Evolutionary conservation across 495 filamentous ascomycete species (phyloP), one percentile per base, ranked within the genome.

Genomic region (Trypethelium eluteriae): DNA sequence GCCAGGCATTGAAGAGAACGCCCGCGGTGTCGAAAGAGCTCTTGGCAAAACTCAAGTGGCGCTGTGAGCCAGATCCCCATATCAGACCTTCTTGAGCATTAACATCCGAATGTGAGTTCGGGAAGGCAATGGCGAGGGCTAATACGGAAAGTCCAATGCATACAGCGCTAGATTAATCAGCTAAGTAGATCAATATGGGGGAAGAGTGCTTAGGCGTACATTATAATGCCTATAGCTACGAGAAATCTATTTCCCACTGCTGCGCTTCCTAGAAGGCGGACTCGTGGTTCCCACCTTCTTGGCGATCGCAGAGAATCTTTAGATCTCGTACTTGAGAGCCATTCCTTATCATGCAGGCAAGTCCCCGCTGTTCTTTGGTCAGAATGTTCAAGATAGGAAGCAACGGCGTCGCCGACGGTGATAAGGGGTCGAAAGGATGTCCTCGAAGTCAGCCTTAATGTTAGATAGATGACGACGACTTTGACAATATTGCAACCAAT

Each of bases 401-500:
- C 70, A n/a, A 86, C 70, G 9, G 81, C 81, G 71, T 87, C 83
- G 6, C 84, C 84, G 1, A 84, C 59, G 0, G 80, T 85, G 1
- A 83, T 72, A 2, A 86, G 69, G 69, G 0, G 78, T 76, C 4
- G 50, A 34, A 3, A 74, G 67, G 12, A 76, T 73, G 34, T 56
- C 35, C 63, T 67, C 57, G 62, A 64, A 70, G 49, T 53, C 5
- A 53, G 49, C 5, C 5, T 18, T 9, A 74, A 66, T 1, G 75
- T 75, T 38, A 77, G 46, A 11, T 18, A 5, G 73, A 82, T 81
- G 10, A 75, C 74, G 4, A 73, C 10, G 2, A 72, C 68, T 59
- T 84, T 84, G 6, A 77, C 63, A 11, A 73, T 18, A 44, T 79
- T 78, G 38, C 74, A 73, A 4, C 76, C 14, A 62, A 77, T 75